These are phyloP conservation scores for Thermothielavioides terrestris DNA, from an alignment of 495 filamentous ascomycete genomes.

Conservation along the genomic window DNA sequence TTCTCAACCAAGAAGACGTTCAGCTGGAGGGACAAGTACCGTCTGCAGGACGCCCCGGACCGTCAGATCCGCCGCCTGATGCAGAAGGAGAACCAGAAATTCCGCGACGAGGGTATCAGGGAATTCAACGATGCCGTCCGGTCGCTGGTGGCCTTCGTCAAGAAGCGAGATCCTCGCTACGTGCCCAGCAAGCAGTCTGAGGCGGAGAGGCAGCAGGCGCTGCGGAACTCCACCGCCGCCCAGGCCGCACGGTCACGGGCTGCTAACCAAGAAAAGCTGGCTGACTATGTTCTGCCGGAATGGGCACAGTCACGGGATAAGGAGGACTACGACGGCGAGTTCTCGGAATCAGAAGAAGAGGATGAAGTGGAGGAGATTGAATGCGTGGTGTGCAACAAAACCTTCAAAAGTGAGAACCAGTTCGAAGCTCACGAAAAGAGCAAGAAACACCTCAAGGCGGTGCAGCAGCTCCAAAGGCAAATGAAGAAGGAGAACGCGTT, in stretches of 20 bases:
- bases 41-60: constrained; percentile 78
- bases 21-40: constrained; percentile 79
- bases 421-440: constrained; percentile 90
- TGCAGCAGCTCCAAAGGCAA: constrained; percentile 67
- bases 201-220: constrained; percentile 65
- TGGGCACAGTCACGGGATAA: constrained; percentile 60
- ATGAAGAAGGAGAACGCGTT: constrained; percentile 70
- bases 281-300: constrained; percentile 56
- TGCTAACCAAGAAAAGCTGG: constrained; percentile 65
- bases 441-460: constrained; percentile 85
- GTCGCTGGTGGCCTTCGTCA: constrained; percentile 80
- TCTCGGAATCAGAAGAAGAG: constrained; percentile 45
- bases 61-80: constrained; percentile 72
- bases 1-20: constrained; percentile 84
- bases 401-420: constrained; percentile 88
- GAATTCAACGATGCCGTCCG: constrained; percentile 92
- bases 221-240: constrained; percentile 69
- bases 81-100: constrained; percentile 88
- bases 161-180: constrained; percentile 84
- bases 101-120: constrained; percentile 71
- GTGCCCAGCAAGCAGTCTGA: constrained; percentile 58
- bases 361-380: constrained; percentile 60
- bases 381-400: constrained; percentile 87
- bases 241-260: constrained; percentile 80
- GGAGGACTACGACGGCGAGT: constrained; percentile 31